Percentiles rank a stretch among this genome's conserved stretches.
phyloP scores from a whole-genome alignment of 495 filamentous ascomycete genomes.

The Astrothelium subdiscretum region DNA sequence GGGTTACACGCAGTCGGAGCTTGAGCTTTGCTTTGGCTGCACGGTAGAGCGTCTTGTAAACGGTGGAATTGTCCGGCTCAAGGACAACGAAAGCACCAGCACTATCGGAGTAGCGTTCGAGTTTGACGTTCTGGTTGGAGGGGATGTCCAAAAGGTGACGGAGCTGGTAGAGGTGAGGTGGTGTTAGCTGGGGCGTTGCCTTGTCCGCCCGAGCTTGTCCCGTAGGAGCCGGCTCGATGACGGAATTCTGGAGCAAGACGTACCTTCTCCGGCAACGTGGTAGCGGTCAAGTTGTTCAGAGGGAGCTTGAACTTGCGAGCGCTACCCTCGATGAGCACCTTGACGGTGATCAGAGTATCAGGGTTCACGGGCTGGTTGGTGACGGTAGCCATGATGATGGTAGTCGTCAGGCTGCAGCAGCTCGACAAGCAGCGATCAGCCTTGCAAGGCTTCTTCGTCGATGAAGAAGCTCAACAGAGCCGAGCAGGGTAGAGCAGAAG shows the following conservation, averaged over 20 bases:
- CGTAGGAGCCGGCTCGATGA: background rate
- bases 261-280: constrained; percentile 76
- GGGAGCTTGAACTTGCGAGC: constrained; percentile 83
- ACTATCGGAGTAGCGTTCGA: constrained; percentile 96
- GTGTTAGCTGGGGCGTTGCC: background rate
- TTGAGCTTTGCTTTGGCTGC: constrained; percentile 98
- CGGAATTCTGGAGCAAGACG: constrained; percentile 32
- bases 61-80: constrained; percentile 60
- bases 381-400: constrained; percentile 38
- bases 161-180: constrained; percentile 42
- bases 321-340: constrained; percentile 60
- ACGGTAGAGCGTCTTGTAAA: constrained; percentile 94
- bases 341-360: constrained; percentile 75
- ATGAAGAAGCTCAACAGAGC: background rate
- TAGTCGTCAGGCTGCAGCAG: background rate
- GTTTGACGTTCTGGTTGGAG: constrained; percentile 51
- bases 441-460: background rate
- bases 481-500: background rate
- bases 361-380: constrained; percentile 42
- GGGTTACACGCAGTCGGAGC: constrained; percentile 61
- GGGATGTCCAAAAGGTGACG: constrained; percentile 60
- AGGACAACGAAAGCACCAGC: constrained; percentile 68
- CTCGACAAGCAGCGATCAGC: background rate
- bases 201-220: background rate
- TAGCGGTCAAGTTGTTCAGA: constrained; percentile 68